A percentile compares a stretch with the other conserved stretches of the same genome.
These are phyloP conservation scores for Diplodia sapinea DNA, from an alignment of 2,329 filamentous ascomycete species.

Conservation along the genomic window DNA sequence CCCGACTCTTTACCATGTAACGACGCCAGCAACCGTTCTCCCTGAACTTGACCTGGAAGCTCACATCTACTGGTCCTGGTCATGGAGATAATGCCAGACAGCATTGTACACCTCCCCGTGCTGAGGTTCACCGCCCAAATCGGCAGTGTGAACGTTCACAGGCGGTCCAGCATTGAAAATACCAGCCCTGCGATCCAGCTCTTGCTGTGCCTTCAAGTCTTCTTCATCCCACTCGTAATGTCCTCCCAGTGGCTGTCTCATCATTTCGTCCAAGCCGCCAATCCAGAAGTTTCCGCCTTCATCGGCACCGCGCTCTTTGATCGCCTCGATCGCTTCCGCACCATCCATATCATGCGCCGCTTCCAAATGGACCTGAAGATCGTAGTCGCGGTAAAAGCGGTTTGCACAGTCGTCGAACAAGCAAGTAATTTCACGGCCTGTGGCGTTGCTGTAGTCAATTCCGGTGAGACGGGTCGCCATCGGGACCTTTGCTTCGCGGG, in stretches of 20 bases:
- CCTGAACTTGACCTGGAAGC: not conserved
- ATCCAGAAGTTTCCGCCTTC: constrained; percentile 55
- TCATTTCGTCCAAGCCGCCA: constrained; percentile 41
- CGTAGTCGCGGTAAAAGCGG: constrained; percentile 61
- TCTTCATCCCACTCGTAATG: constrained; percentile 18
- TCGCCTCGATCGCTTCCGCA: constrained; percentile 45
- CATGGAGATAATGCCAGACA: constrained; percentile 26
- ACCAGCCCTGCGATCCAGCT: constrained; percentile 26
- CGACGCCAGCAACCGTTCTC: not conserved
- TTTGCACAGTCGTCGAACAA: constrained; percentile 43
- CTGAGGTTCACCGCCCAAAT: constrained; percentile 1
- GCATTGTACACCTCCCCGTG: constrained; percentile 18
- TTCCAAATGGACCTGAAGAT: constrained; percentile 63
- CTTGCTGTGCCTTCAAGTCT: constrained; percentile 21
- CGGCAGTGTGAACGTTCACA: constrained; percentile 12
- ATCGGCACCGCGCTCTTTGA: constrained; percentile 49
- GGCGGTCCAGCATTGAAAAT: constrained; percentile 12
- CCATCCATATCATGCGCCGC: constrained; percentile 48
- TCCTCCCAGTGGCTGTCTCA: constrained; percentile 1
- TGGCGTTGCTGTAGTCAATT: constrained; percentile 57
- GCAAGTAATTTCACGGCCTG: constrained; percentile 60
- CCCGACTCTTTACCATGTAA: not conserved
- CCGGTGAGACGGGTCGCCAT: constrained; percentile 60
- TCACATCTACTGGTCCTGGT: constrained; percentile 2
- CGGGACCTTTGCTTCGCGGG: constrained; percentile 36